Evolutionary conservation across 805 yeast genomes (phyloP), one percentile per base, ranked within the genome.

Genomic region (Blastobotrys peoriensis): DNA sequence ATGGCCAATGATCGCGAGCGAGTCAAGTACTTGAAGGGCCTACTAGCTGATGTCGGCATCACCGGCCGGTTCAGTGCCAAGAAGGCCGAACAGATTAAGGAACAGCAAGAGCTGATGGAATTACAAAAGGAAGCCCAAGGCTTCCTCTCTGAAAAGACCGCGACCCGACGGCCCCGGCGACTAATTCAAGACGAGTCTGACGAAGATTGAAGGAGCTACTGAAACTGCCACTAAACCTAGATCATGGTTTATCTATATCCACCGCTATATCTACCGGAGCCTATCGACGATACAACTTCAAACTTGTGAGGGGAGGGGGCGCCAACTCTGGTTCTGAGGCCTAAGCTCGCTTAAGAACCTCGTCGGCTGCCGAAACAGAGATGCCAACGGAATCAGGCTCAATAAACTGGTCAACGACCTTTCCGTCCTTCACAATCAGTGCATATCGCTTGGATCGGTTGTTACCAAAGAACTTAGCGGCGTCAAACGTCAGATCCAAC

Each of bases 381-480:
- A 87, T 75, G 9, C 88, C 76, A 36, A 81, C 77, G 65, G 78
- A 79, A 61, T 87, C 95, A 20, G 94, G 91, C 69, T 88, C 96
- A 40, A 79, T 77, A 58, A 82, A 83, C 27, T 78, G 68, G 49
- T 79, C 68, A 39, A 68, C 65, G 45, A 88, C 88, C 56, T 70
- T 73, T 47, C 94, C 95, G 54, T 87, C 77, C 50, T 84, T 82
- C 13, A 86, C 80, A 42, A 85, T 65, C 36, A 85, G 69, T 17
- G 91, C 94, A 55, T 76, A 84, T 66, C 96, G 77, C 65, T 76
- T 78, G 36, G 82, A 73, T 66, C 96, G 78, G 47, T 68, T 65
- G 60, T 81, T 81, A 40, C 96, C 96, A 58, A 88, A 86, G 59
- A 83, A 65, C 50, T 74, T 73, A 47, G 83, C 56, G 37, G 95